Conservation (phyloP, 1,139 yeast genomes). For the Trichomonascaceae sp. region DNA sequence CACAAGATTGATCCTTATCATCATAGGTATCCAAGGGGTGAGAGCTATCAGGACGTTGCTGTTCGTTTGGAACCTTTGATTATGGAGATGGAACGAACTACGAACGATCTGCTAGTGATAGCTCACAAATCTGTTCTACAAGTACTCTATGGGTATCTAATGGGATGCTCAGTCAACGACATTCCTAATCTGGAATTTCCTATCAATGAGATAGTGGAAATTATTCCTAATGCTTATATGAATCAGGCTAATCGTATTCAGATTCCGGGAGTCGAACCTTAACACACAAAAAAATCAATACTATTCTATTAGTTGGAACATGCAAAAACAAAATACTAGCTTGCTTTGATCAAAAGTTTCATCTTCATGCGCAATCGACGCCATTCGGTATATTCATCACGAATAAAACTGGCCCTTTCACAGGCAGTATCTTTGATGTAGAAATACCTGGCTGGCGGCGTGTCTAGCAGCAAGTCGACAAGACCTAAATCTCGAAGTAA, state of each 20-base stretch:
- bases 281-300: constrained; percentile 4
- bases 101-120: constrained; percentile 79
- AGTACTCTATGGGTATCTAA: constrained; percentile 86
- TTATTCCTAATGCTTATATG: constrained; percentile 81
- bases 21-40: constrained; percentile 86
- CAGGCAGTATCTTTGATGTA: constrained; percentile 35
- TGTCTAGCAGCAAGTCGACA: constrained; percentile 30
- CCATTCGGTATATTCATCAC: constrained; percentile 32
- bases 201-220: constrained; percentile 76
- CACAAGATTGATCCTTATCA: constrained; percentile 80
- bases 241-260: constrained; percentile 59
- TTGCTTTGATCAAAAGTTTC: constrained; percentile 27
- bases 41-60: constrained; percentile 92
- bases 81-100: constrained; percentile 86
- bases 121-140: constrained; percentile 90
- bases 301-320: not conserved
- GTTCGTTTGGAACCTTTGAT: constrained; percentile 89
- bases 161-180: constrained; percentile 85
- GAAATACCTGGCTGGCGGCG: constrained; percentile 30
- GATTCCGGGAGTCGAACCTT: constrained; percentile 26
- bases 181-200: constrained; percentile 76
- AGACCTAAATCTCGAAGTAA: constrained; percentile 36
- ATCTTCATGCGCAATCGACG: constrained; percentile 26
- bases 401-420: constrained; percentile 29
- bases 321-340: constrained; percentile 12